phyloP scores from a whole-genome alignment of 805 yeast genomes.

The Jamesozyma gamospora region DNA sequence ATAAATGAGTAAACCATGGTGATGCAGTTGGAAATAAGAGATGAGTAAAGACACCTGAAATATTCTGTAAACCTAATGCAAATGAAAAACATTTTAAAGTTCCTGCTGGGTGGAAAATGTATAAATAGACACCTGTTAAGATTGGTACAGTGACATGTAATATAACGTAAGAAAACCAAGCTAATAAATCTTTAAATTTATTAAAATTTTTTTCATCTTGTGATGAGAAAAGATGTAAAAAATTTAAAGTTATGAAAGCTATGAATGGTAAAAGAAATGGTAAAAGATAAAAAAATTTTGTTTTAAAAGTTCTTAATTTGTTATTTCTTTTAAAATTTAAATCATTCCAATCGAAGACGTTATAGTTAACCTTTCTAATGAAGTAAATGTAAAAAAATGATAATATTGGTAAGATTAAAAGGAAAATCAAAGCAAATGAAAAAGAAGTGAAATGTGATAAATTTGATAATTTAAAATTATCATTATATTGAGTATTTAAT shows the following conservation, averaged over 20 bases:
- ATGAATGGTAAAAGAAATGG: slow-evolving; percentile 35
- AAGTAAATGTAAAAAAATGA: slow-evolving; percentile 24
- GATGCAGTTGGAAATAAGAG: slow-evolving; percentile 60
- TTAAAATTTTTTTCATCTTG: slow-evolving; percentile 31
- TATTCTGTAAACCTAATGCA: slow-evolving; percentile 52
- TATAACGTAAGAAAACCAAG: slow-evolving; percentile 55
- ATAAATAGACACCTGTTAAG: slow-evolving; percentile 50
- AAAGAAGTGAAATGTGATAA: slow-evolving; percentile 10
- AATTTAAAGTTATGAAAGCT: slow-evolving; percentile 35
- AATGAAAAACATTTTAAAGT: slow-evolving; percentile 42
- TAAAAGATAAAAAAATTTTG: slow-evolving; percentile 10
- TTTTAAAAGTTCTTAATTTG: slow-evolving; percentile 14
- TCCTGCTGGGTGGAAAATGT: slow-evolving; percentile 60
- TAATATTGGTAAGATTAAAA: slow-evolving; percentile 15
- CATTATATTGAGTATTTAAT: slow-evolving; percentile 14
- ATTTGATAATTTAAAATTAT: slow-evolving; percentile 4
- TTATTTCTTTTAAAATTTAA: too few species aligned
- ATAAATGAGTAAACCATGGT: slow-evolving; percentile 59
- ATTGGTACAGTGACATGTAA: slow-evolving; percentile 54
- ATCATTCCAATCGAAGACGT: slow-evolving; percentile 21
- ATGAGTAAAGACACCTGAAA: slow-evolving; percentile 52
- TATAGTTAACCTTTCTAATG: slow-evolving; percentile 11
- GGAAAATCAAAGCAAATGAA: slow-evolving; percentile 8
- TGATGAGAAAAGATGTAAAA: slow-evolving; percentile 33
- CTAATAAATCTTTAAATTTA: slow-evolving; percentile 40